Evolutionary conservation across 169 alveolate genomes (phyloP), one percentile per base, ranked within the genome.

Genomic region (Eimeria sp.): DNA sequence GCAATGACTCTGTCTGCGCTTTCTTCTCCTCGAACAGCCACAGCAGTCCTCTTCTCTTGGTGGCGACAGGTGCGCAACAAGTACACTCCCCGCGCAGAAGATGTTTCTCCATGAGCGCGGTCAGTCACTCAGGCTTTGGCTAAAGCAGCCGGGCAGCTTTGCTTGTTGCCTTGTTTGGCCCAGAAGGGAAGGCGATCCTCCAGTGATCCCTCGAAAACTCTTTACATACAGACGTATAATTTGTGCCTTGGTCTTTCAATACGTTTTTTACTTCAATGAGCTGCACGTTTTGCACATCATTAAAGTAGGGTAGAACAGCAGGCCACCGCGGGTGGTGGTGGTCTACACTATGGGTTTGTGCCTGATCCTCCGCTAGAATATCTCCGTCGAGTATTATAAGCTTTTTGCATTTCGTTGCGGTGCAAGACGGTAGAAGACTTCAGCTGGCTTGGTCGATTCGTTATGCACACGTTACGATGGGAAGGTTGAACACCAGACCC

Each of bases 51-150:
- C 70, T 22, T 75, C 40, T 30, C 86, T 20, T 40, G 7, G 63
- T 27, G 20, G 7, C 18, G 43, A 16, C 90, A 6, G 5, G 72
- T 25, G 45, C 9, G 27, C 45, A 63, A 58, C 11, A 57, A 20
- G 40, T 40, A 18, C 82, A 20, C 16, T 49, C n/a, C 22, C 13
- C n/a, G 14, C 14, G 92, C 63, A 13, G 65, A 27, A 34, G 92
- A 34, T 27, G 63, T 11, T 13, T 40, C 92, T n/a, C 92, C 80
- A 86, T 86, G 76, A 61, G 92, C 80, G 92, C 67, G 16, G 54
- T 34, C 75, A 11, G 20, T 54, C 61, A 84, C 76, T 22, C 58
- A 10, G 34, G 51, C 76, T 13, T 25, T 14, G 6, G 34, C 45
- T 27, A 57, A 34, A 49, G 92, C 80, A 40, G 58, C 57, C 61